Base-by-base conservation (phyloP, 2,329 filamentous ascomycete genomes). In the Trichoderma hamatum region DNA sequence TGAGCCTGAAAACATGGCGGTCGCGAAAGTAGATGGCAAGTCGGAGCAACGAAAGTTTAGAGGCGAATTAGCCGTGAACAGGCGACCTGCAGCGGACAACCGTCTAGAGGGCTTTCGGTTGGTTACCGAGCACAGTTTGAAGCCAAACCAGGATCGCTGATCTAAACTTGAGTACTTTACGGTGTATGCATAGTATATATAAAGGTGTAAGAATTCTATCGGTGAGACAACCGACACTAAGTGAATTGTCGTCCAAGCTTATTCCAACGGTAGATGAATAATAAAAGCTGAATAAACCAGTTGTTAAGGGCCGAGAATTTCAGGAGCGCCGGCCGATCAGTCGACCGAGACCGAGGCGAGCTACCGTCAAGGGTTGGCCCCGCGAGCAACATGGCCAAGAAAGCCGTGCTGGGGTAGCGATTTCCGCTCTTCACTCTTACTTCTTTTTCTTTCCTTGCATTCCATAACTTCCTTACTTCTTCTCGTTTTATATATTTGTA, bases 321-420 rank as follows among this genome's bases (percentile, higher is more conserved):
- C 34, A 58, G 63, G 52, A 56, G 52, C 52, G 10, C 63, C 63
- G 63, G 63, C 52, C 34, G 36, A 49, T 66, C 36, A 58, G 63
- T 54, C 34, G 52, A 55, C 63, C 63, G 63, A 66, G 63, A 66
- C 63, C 63, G 63, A 66, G 32, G 52, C 52, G 36, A 39, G 51
- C 43, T n/a, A 34, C 34, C 21, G 28, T 19, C 24, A 19, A 55
- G 62, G 62, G 43, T 32, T 36, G 49, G 36, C 36, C 52, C 63
- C 63, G 26, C 28, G 24, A 49, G 52, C 54, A 36, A 54, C 63
- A 49, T 55, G 63, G 36, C 26, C 13, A 43, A 16, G 51, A 39
- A 43, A 21, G 21, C 36, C 36, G n/a, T 13, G n/a, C 24, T 55
- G 26, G 52, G 28, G 36, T 21, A 6, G 26, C 16, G 51, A 32